Evolutionary conservation across 345 rosid genomes (phyloP), one percentile per base, ranked within the genome.

Genomic region (Pistacia integerrima): DNA sequence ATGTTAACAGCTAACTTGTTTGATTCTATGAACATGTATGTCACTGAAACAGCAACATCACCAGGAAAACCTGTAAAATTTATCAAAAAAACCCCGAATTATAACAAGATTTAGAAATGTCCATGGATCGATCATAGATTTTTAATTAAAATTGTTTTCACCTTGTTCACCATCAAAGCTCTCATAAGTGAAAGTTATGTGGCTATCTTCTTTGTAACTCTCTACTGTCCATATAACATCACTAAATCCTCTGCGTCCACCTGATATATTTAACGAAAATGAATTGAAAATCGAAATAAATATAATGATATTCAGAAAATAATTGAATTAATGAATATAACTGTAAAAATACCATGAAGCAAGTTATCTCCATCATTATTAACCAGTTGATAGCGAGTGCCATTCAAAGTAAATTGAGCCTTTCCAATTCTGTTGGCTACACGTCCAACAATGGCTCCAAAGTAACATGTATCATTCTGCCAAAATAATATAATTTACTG

Each of bases 361-460:
- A 80, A 85, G 88, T 93, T 92, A 20, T 85, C 84, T 64, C 98
- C 98, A 1, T 90, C 92, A 78, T 96, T 93, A 73, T 89, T 63
- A 44, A 73, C 78, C 10, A 92, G 80, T 71, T 89, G 87, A 80
- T 90, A 88, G 3, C 13, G 9, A 9, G 74, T 76, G 41, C 98
- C 99, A 82, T 92, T 82, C 6, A 93, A 70, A n/a, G 82, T 63
- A 70, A 92, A 92, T 22, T 80, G 75, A 30, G 97, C 97, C 12
- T 83, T 85, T 51, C 82, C 86, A 5, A 93, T 96, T 83, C 99
- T 83, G 66, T 96, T 93, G 3, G 97, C 98, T 0, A 96, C 97
- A 11, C 97, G 88, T 70, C 99, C 98, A 54, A 96, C 90, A 0
- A 92, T 78, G 38, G 92, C 92, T 41, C 99, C 99, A 46, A 96